Conservation (phyloP, 306 rosid species). For the Glycine latifolia region DNA sequence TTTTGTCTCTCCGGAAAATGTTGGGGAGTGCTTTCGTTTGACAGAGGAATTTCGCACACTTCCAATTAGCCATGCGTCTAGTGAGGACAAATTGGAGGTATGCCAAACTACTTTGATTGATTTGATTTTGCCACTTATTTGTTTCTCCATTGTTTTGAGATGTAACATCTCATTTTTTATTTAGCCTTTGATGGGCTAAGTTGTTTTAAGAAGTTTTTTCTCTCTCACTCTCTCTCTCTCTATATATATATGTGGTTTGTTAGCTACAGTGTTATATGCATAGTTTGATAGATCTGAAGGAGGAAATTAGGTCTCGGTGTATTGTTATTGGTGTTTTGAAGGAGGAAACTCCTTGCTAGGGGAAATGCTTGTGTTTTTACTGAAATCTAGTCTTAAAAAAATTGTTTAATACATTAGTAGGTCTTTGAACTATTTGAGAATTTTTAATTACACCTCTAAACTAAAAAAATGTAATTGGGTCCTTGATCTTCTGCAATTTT, state of each 20-base stretch:
- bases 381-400: no score
- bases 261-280: not conserved
- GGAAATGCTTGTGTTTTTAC: not conserved
- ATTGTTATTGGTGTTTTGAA: not conserved
- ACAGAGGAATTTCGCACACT: constrained; percentile 82
- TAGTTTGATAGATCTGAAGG: not conserved
- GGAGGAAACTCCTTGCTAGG: not conserved
- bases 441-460: no score
- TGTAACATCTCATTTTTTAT: not conserved
- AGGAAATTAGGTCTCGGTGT: not conserved
- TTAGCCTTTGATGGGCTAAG: not conserved
- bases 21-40: constrained; percentile 77
- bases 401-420: no score
- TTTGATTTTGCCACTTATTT: not conserved
- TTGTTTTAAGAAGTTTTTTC: not conserved
- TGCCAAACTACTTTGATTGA: not conserved
- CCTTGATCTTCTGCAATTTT: no score
- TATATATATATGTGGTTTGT: not conserved
- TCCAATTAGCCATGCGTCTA: constrained; percentile 67
- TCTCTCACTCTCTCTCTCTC: not conserved
- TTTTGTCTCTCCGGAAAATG: constrained; percentile 90
- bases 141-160: not conserved
- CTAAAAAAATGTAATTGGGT: no score
- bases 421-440: no score
- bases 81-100: constrained; percentile 89